Conservation (phyloP, 495 filamentous ascomycete genomes). For the Antarctomyces pellizariae region DNA sequence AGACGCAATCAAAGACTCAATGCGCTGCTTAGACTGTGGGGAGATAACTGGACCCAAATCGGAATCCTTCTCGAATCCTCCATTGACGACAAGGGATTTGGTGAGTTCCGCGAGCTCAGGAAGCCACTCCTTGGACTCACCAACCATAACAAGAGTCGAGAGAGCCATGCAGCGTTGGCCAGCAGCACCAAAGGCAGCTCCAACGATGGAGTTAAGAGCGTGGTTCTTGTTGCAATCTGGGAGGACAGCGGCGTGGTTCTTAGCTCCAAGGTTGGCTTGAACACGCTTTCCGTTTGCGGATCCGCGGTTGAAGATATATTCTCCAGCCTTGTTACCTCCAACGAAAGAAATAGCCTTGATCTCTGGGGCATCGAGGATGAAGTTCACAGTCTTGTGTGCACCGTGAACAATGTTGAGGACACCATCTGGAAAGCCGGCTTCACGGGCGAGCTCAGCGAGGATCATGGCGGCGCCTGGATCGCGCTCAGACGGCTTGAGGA, state of each 20-base stretch:
- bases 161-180: constrained; percentile 97
- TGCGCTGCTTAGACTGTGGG: constrained; percentile 74
- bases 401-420: constrained; percentile 94
- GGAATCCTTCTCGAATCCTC: constrained; percentile 81
- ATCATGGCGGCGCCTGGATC: constrained; percentile 98
- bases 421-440: constrained; percentile 84
- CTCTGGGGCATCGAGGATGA: constrained; percentile 83
- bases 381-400: constrained; percentile 76
- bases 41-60: constrained; percentile 94
- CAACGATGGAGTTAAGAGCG: constrained; percentile 77
- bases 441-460: constrained; percentile 68
- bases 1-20: constrained; percentile 68
- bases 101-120: constrained; percentile 78
- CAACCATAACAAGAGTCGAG: constrained; percentile 81
- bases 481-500: constrained; percentile 93
- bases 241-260: constrained; percentile 92
- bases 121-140: constrained; percentile 84
- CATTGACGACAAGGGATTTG: constrained; percentile 73
- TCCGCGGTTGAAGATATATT: constrained; percentile 83
- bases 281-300: constrained; percentile 80
- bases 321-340: constrained; percentile 84
- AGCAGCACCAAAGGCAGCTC: constrained; percentile 89
- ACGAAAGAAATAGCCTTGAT: constrained; percentile 99
- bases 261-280: constrained; percentile 95
- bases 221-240: constrained; percentile 98